phyloP scores from a whole-genome alignment of 306 rosid species.

The Notholithocarpus densiflorus region DNA sequence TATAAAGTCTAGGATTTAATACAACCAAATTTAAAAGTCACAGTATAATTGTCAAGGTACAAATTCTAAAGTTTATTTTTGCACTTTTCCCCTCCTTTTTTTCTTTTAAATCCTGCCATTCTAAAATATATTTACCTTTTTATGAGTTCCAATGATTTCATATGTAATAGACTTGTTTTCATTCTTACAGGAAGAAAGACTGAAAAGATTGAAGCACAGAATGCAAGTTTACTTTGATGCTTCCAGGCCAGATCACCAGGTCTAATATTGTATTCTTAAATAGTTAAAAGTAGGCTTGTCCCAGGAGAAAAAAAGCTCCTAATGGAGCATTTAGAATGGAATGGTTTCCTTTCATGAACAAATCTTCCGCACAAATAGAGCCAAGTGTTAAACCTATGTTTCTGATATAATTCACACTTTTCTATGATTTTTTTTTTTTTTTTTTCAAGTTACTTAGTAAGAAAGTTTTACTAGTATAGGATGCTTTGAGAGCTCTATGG shows the following conservation, averaged over 20 bases:
- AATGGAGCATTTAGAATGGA: neutral
- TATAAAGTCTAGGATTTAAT: too few relatives aligned
- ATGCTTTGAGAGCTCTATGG: constrained; percentile 83
- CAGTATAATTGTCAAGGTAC: too few relatives aligned
- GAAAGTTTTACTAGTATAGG: constrained; percentile 49
- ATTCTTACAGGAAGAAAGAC: constrained; percentile 62
- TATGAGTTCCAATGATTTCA: neutral
- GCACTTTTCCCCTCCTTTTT: neutral
- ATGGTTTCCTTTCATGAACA: neutral
- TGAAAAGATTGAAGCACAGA: constrained; percentile 55
- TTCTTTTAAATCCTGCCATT: neutral
- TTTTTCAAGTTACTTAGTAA: constrained; percentile 7
- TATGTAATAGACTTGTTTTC: neutral
- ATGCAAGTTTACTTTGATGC: constrained; percentile 76
- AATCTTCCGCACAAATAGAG: neutral
- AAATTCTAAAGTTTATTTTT: too few relatives aligned
- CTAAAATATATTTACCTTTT: neutral
- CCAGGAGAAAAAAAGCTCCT: neutral
- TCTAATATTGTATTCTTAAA: constrained; percentile 16
- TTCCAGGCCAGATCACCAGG: constrained; percentile 77
- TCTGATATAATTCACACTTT: neutral
- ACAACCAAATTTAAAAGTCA: too few relatives aligned
- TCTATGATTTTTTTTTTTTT: constrained; percentile 2
- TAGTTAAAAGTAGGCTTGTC: neutral
- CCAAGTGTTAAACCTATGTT: neutral